Base-by-base conservation (phyloP, 1,284 basidiomycete genomes). In the Boletus sp. region DNA sequence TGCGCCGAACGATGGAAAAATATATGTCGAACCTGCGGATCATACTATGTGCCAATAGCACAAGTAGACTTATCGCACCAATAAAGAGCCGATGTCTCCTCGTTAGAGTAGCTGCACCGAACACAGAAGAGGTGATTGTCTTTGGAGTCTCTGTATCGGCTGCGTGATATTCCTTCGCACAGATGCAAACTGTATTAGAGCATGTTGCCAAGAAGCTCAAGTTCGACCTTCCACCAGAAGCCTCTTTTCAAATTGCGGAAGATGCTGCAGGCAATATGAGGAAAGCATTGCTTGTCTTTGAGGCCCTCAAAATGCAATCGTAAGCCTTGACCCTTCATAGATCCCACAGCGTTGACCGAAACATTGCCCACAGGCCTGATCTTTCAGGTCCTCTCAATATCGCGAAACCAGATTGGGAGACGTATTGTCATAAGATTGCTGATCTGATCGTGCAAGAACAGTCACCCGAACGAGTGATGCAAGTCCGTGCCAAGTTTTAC, bases 381-480 rank as follows among this genome's bases (percentile, higher is more conserved):
- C 73, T 94, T 39, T 77, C 78, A 19, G 84, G 87, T 41, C 73
- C 84, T 29, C 68, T 94, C 42, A 76, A 81, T 33, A 89, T 93
- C 42, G 92, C 94, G 13, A 93, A 96, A 69, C 94, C 96, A 12
- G 96, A 99, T 64, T 99, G 96, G 96, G 95, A 99, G 69, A 88
- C 88, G n/a, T 99, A 97, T 65, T 94, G 93, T 58, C 76, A 85
- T 57, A 92, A 94, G 66, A 87, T 97, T 12, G 94, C 91, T n/a
- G 91, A 95, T 65, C 68, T 90, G 60, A 95, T 99, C 57, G 72
- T 98, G n/a, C 77, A 82, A 56, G 92, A 97, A 61, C 96, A 98
- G 69, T 82, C 85, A n/a, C 93, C 96, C 12, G 82, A 87, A 50
- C 82, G 85, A 47, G 82, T 99, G 42, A 88, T 98, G 76, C 91